Base-by-base conservation (phyloP, 2,329 filamentous ascomycete species). In the Hypoxylon sp. region DNA sequence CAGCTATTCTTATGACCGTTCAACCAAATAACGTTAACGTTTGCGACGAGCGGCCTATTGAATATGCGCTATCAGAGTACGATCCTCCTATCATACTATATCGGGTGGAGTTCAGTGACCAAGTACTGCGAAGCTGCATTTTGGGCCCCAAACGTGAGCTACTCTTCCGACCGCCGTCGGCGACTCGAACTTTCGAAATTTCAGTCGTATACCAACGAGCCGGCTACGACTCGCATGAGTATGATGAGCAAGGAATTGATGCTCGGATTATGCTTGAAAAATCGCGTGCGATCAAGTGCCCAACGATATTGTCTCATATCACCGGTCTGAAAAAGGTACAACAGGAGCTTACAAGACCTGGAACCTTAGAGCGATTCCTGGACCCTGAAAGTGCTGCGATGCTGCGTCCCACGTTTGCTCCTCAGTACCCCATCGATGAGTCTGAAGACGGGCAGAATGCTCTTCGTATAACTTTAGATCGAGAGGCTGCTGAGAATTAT, bases 21-120 rank as follows among this genome's bases (percentile, higher is more conserved):
- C 80, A 82, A 65, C 77, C 78, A 1, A 48, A 73, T 26, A 82
- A 81, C 65, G 78, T 81, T 72, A 82, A 81, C 59, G 75, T 80
- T 24, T 76, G 77, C 15, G 80, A 82, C 56, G 79, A 82, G 59
- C 72, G 79, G 59, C 79, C 80, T 1, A 74, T 82, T n/a, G 80
- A 82, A 56, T 81, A 81, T 66, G 75, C 70, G 4, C 67, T 81
- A 0, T 79, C 76, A 71, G 68, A 78, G 32, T 68, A 62, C 39
- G 66, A 75, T 6, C 53, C 62, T 3, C 68, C 73, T 2, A 71
- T 81, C 7, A 72, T 75, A 2, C 71, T 73, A 20, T 80, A 76
- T 58, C 74, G 80, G 22, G 73, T 77, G 8, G 71, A 75, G 20
- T 81, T 77, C 67, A 71, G 73, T 15, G 64, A 77, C 8, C 68